A percentile compares a stretch with the other conserved stretches of the same genome.
Evolutionary conservation across 176 grass and related monocot species (phyloP).

Genomic region (Carex parvula): DNA sequence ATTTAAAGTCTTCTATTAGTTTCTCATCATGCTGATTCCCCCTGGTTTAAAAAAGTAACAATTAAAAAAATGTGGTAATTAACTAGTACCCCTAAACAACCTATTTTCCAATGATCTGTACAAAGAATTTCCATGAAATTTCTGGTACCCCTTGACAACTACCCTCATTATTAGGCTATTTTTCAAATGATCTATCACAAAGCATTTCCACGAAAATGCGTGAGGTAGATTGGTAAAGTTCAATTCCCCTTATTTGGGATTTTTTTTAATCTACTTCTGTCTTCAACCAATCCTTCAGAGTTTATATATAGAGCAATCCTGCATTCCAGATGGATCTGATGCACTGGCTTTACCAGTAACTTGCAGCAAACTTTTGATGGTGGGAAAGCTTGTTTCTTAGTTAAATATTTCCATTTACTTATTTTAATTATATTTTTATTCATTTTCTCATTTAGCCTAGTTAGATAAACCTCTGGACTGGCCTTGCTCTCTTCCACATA

Average conservation of each 20-base stretch:
- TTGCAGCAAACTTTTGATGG: background rate
- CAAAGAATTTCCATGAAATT: background rate
- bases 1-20: constrained; percentile 59
- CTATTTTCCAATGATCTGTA: background rate
- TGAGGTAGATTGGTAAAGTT: background rate
- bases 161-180: background rate
- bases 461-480: background rate
- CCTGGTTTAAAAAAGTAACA: constrained; percentile 38
- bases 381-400: background rate
- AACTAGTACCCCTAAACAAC: background rate
- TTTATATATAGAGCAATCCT: background rate
- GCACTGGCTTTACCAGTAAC: background rate
- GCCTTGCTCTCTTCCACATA: background rate
- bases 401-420: background rate
- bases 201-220: background rate
- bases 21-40: constrained; percentile 69
- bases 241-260: background rate
- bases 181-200: background rate
- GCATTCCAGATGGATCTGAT: background rate
- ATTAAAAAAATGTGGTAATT: background rate
- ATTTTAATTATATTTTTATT: background rate
- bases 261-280: background rate
- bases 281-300: background rate
- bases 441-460: background rate
- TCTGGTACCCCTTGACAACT: background rate